These are phyloP conservation scores for Dioscorea zingiberensis DNA, from an alignment of 106 monocot species.

Conservation along the genomic window DNA sequence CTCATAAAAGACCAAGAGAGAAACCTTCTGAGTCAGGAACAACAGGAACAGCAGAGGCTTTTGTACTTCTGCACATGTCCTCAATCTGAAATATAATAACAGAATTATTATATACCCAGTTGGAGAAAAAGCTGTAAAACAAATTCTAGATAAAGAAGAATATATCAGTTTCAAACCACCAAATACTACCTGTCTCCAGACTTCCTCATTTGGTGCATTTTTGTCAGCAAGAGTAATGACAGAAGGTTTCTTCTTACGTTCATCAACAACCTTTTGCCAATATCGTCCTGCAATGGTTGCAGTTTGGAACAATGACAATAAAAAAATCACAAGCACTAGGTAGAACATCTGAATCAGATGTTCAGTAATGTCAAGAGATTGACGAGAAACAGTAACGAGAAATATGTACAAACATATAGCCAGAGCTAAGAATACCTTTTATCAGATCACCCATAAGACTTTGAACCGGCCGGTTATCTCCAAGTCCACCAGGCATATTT, in stretches of 20 bases:
- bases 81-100: constrained; percentile 64
- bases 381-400: neutral
- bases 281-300: constrained; percentile 59
- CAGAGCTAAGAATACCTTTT: constrained; percentile 50
- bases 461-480: constrained; percentile 78
- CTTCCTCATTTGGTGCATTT: constrained; percentile 99
- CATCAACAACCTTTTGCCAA: constrained; percentile 92
- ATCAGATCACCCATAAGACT: constrained; percentile 98
- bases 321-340: neutral
- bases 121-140: neutral
- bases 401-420: too few relatives aligned
- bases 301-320: neutral
- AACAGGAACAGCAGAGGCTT: constrained; percentile 83
- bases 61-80: constrained; percentile 74
- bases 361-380: too few relatives aligned
- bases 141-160: neutral
- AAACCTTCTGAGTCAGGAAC: constrained; percentile 93
- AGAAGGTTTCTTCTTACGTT: constrained; percentile 69
- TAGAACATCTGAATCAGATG: neutral
- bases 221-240: constrained; percentile 93
- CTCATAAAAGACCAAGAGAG: neutral
- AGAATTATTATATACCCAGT: neutral
- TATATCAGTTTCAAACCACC: neutral
- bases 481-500: constrained; percentile 55
- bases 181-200: constrained; percentile 71